These are phyloP conservation scores for Glarea lozoyensis DNA, from an alignment of 495 filamentous ascomycete genomes.

Conservation along the genomic window DNA sequence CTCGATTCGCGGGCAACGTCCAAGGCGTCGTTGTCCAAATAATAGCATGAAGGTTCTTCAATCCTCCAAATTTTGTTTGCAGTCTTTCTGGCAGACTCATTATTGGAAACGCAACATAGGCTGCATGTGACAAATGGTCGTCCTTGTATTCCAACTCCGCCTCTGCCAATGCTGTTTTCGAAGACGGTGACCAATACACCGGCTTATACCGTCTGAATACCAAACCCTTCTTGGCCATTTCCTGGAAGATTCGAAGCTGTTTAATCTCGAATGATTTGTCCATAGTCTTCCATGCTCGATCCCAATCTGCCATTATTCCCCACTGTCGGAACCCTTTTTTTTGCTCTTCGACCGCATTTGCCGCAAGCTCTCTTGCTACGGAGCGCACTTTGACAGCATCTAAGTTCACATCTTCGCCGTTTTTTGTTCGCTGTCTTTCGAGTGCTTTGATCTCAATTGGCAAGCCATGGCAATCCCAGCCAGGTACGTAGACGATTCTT, in stretches of 20 bases:
- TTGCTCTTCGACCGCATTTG: slow-evolving; percentile 66
- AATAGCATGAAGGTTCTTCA: slow-evolving; percentile 52
- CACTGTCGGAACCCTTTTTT: slow-evolving; percentile 75
- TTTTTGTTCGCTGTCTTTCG: slow-evolving; percentile 35
- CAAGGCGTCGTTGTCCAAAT: slow-evolving; percentile 98
- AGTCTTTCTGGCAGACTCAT: slow-evolving; percentile 39
- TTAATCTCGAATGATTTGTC: slow-evolving; percentile 76
- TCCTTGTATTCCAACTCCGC: slow-evolving; percentile 94
- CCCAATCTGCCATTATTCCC: slow-evolving; percentile 93
- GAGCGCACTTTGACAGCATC: slow-evolving; percentile 48
- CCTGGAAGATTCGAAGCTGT: slow-evolving; percentile 75
- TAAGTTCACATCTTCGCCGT: slow-evolving; percentile 31
- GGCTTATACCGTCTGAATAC: slow-evolving; percentile 86
- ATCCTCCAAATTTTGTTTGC: slow-evolving; percentile 22
- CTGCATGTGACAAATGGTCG: slow-evolving; percentile 68
- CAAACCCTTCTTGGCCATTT: slow-evolving; percentile 75
- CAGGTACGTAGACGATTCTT: slow-evolving; percentile 75
- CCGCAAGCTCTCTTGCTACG: slow-evolving; percentile 66
- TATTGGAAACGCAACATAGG: slow-evolving; percentile 75
- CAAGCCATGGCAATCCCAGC: slow-evolving; percentile 97
- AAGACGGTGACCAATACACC: slow-evolving; percentile 94
- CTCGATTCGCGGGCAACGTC: slow-evolving; percentile 90
- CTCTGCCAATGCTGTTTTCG: slow-evolving; percentile 84
- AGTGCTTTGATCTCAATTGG: slow-evolving; percentile 98
- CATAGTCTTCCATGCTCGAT: slow-evolving; percentile 87